Evolutionary conservation across 2,329 filamentous ascomycete genomes (phyloP), one percentile per base, ranked within the genome.

Genomic region (Penicillium griseofulvum): DNA sequence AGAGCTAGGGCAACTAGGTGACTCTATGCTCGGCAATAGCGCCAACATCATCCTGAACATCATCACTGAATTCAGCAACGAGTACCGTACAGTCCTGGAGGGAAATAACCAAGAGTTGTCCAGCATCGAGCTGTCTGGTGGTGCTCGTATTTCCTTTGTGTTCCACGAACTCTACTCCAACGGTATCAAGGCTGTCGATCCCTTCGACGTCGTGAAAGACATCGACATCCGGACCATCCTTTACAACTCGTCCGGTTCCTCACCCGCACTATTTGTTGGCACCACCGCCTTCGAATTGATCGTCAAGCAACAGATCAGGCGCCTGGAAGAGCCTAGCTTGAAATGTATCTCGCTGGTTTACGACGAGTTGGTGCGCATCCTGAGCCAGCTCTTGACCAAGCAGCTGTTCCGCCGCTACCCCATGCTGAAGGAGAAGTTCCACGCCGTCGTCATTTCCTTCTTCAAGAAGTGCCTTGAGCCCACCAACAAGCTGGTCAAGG

Each of bases 391-490:
- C 17, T 84, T 99, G 51, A 83, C 84, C 74, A 99, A 97, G 81
- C 83, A 88, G 65, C 80, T 96, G 46, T 99, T 96, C 82, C 86
- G 93, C 59, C 85, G 94, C 58, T 99, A 99, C 71, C 94, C 94
- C n/a, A 79, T 81, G 60, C 81, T 99, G 52, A 97, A 97, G 82
- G 94, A 99, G 81, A 97, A 96, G 79, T 90, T 99, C 76, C 92
- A 99, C 74, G 81, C 82, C 12, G 92, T 96, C 14, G 93, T 97
- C 48, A 94, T 99, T 65, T 70, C 80, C 10, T 99, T 99, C 77
- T 97, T 97, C 82, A 97, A 97, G 79, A 96, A 96, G 79, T 87
- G 91, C 51, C 96, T 97, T 90, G 91, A 97, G 51, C 94, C 94
- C 7, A 96, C 94, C 36, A 97, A 97, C 80, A 97, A 97, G 82